Evolutionary conservation across 2,329 filamentous ascomycete genomes (phyloP), one percentile per base, ranked within the genome.

Genomic region (Fusarium armeniacum): DNA sequence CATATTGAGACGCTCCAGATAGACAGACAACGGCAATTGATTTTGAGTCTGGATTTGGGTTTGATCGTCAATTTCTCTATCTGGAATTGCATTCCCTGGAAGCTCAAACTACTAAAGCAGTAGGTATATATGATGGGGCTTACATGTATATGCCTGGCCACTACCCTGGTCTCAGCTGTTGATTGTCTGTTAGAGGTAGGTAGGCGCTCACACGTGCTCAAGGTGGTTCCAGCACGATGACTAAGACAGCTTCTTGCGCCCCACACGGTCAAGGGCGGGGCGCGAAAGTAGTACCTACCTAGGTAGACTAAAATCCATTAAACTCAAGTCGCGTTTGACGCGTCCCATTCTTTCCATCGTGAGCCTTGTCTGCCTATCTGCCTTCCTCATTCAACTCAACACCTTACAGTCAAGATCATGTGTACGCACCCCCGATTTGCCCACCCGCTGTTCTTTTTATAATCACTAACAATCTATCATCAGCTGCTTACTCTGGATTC

Each of bases 401-500:
- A 57, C 58, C 51, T 59, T 41, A 63, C 52, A 65, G 67, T 62
- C 54, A 70, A 44, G 66, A 77, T 54, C 71, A 81, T 81, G 79
- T 79, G 79, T 81, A 78, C 51, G 77, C 58, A 45, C 10, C 18
- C 36, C 16, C 18, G 7, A 28, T 13, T 2, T 45, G 40, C 8
- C 9, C 33, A 16, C 13, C 32, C 5, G n/a, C 16, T 22, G 4
- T 10, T 35, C 24, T 40, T 8, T 26, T n/a, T 16, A 26, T 28
- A n/a, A 62, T 71, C 59, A 70, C 62, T 47, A 45, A 55, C 18
- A 22, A 3, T 45, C 4, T 15, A 10, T 22, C 3, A 49, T 38
- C 62, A 85, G 81, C 82, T 80, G 83, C 84, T 69, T 87, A 86
- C 81, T 81, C 79, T 64, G 82, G 82, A 71, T 86, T 83, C 78